Evolutionary conservation across 1,139 yeast genomes (phyloP).

Genomic region (Kodamaea plutei): DNA sequence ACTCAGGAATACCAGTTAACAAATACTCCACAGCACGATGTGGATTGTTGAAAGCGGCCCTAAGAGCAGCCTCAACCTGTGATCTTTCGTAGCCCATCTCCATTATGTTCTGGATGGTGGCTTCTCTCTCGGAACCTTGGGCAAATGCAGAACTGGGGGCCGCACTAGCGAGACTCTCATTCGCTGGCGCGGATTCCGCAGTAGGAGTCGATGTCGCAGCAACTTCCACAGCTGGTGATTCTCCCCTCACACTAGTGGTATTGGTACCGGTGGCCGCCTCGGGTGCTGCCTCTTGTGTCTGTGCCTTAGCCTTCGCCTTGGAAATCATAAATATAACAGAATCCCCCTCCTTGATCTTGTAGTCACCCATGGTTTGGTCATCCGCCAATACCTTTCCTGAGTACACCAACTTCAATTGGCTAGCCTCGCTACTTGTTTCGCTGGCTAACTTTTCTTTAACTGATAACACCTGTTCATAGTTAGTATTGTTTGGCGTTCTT

Average conservation of each 20-base stretch:
- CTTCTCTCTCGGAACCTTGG: conserved; percentile 61
- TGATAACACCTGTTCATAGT: conserved; percentile 46
- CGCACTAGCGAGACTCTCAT: conserved; percentile 21
- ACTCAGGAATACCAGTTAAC: conserved; percentile 84
- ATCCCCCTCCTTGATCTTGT: conserved; percentile 82
- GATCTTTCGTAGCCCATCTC: conserved; percentile 95
- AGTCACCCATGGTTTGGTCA: conserved; percentile 66
- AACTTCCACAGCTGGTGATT: neutral
- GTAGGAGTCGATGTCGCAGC: conserved; percentile 1
- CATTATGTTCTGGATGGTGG: conserved; percentile 74
- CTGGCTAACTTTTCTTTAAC: conserved; percentile 73
- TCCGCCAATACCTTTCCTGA: conserved; percentile 90
- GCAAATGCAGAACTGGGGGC: conserved; percentile 44
- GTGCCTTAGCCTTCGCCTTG: conserved; percentile 29
- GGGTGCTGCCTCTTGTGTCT: conserved; percentile 3
- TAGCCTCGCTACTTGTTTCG: conserved; percentile 63
- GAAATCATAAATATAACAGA: conserved; percentile 90
- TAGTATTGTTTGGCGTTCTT: conserved; percentile 3
- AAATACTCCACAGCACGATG: conserved; percentile 97
- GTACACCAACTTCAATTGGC: conserved; percentile 83
- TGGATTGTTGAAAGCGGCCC: conserved; percentile 96
- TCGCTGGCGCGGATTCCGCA: conserved; percentile 23
- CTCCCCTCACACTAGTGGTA: neutral
- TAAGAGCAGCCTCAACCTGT: conserved; percentile 84
- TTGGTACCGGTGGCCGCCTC: neutral